These are phyloP conservation scores for Amanita exitialis DNA, from an alignment of 768 basidiomycete species.

Conservation along the genomic window DNA sequence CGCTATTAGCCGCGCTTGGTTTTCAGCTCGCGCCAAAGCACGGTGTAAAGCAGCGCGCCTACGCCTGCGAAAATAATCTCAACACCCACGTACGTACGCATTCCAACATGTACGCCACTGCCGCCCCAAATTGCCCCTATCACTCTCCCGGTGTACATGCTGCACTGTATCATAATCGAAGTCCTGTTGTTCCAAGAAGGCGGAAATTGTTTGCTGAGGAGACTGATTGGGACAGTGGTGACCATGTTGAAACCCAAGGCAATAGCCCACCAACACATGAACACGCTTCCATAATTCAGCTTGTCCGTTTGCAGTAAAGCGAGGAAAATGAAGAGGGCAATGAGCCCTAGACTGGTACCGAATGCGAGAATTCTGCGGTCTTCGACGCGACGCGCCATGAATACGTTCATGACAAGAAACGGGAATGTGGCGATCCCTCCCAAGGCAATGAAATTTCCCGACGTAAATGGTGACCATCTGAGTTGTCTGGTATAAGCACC, in stretches of 20 bases:
- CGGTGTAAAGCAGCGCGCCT: constrained; percentile 41
- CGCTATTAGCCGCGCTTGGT: constrained; percentile 42
- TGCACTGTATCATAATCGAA: constrained; percentile 55
- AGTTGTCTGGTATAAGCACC: constrained; percentile 31
- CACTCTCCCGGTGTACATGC: constrained; percentile 55
- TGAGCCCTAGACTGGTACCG: constrained; percentile 40
- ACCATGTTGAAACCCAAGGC: constrained; percentile 68
- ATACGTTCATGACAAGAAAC: constrained; percentile 53
- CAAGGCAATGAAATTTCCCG: constrained; percentile 64
- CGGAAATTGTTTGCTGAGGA: constrained; percentile 62
- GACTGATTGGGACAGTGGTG: constrained; percentile 57
- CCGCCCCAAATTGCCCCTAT: constrained; percentile 63
- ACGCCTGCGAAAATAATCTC: constrained; percentile 53
- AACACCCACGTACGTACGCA: constrained; percentile 48
- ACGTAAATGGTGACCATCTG: constrained; percentile 49
- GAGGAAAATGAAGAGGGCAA: constrained; percentile 43
- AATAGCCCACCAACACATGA: constrained; percentile 44
- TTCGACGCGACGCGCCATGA: constrained; percentile 45
- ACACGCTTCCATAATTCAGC: constrained; percentile 39
- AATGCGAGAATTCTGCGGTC: constrained; percentile 49
- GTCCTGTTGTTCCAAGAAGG: constrained; percentile 46
- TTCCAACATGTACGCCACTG: constrained; percentile 47
- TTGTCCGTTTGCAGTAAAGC: constrained; percentile 28
- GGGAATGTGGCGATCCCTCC: constrained; percentile 55
- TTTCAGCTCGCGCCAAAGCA: constrained; percentile 55